Evolutionary conservation across 352 stramenopile genomes (phyloP), one percentile per base, ranked within the genome.

Genomic region (Pythium sukuiense): DNA sequence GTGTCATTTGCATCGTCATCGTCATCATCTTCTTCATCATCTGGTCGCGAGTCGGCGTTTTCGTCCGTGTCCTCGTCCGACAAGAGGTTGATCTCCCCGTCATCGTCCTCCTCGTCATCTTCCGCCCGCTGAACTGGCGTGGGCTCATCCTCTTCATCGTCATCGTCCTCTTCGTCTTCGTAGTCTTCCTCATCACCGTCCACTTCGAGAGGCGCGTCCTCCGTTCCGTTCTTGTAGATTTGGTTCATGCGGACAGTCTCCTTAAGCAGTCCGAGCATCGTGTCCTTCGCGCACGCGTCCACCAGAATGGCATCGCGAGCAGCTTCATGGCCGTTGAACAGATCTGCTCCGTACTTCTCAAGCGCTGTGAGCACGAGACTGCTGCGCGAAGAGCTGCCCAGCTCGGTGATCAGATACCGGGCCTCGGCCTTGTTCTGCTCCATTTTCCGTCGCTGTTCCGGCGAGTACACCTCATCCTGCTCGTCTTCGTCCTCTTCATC

Each of bases 301-400:
- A 91, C 61, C 7, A 91, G 61, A 32, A 91, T 85, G 0, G 73
- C 79, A 49, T 91, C 83, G 33, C 83, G 80, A 5, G 77, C 76
- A 9, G 68, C 50, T 56, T 91, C 82, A 52, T 88, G 82, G 18
- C 79, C 79, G 9, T 78, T 78, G 55, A 91, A 88, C 24, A 89
- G 57, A 65, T 88, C 80, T 54, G 87, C 80, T 3, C 82, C 80
- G 55, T 89, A 89, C 39, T 90, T 90, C 58, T 88, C 75, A 55
- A 90, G 56, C 24, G 82, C 82, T 5, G 70, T 83, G 1, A 90
- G 61, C 48, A 79, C 83, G 55, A 90, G 63, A 45, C 80, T 87
- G 56, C 75, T 89, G 1, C 82, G 71, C 16, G 76, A 64, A 50
- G 80, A 80, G 61, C 83, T 70, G 64, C 88, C 77, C 55, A 90